Base-by-base conservation (phyloP, 495 filamentous ascomycete genomes). In the Lineolata rhizophorae region DNA sequence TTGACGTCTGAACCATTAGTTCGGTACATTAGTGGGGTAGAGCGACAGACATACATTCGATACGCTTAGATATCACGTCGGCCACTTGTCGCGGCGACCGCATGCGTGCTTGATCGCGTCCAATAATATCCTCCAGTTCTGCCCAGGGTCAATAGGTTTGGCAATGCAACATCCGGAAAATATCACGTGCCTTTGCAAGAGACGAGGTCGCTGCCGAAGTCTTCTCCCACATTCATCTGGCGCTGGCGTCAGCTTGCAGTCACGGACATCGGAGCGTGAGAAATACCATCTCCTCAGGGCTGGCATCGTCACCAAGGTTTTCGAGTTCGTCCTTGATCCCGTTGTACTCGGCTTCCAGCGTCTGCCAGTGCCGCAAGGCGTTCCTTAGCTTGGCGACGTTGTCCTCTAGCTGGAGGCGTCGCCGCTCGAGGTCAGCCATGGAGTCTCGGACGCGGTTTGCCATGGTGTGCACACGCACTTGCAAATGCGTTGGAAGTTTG, bases 301-400 rank as follows among this genome's bases (percentile, higher is more conserved):
- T 52, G 9, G 65, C 53, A 18, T 65, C 50, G 4, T 61, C 51
- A n/a, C 58, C 44, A 20, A 79, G 46, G 3, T 44, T 49, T 27
- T 55, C 42, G 18, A 97, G 64, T 41, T 82, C 78, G 35, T 87
- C 77, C 43, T 73, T 82, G 35, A 95, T 57, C 9, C 67, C 70
- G 40, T 91, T 80, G 50, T 95, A 97, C 41, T 94, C 90, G 11
- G 74, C 62, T 43, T 91, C 84, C 68, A 72, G 87, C 32, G 66
- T 71, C 44, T 79, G 73, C 87, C 85, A 95, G 53, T 84, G 70
- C 27, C 65, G 67, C 13, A 95, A 64, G 2, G 82, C 72, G 41
- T 76, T 63, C 14, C 65, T 64, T 6, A 94, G 70, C 43, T 82
- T 68, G 16, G 57, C 54, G 17, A 91, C 65, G 40, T 75, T 80